These are phyloP conservation scores for Yamadazyma philogaea DNA, from an alignment of 805 yeast genomes.

Conservation along the genomic window DNA sequence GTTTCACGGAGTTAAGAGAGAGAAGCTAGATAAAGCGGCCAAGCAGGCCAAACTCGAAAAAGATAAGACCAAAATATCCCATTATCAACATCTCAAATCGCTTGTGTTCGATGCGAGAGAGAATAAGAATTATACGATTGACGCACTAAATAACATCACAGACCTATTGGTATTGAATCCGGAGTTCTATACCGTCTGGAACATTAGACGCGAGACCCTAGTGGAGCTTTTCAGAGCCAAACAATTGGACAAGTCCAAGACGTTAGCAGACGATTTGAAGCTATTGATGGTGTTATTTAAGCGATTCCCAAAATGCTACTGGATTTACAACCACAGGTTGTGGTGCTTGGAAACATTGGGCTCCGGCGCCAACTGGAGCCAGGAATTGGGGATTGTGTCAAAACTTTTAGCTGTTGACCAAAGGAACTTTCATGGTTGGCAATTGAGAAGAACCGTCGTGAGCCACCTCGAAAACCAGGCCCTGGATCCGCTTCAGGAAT, in stretches of 20 bases:
- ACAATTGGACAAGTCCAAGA: constrained; percentile 6
- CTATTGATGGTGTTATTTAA: constrained; percentile 59
- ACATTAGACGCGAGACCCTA: constrained; percentile 75
- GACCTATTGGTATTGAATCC: constrained; percentile 66
- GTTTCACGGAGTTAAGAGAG: constrained; percentile 74
- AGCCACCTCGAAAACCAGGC: constrained; percentile 26
- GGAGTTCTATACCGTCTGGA: constrained; percentile 88
- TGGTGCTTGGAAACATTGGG: constrained; percentile 63
- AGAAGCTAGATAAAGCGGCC: constrained; percentile 54
- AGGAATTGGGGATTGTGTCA: constrained; percentile 67
- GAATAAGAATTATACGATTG: constrained; percentile 18
- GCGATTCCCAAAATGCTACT: constrained; percentile 81
- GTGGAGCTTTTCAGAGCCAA: constrained; percentile 22
- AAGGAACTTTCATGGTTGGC: constrained; percentile 95
- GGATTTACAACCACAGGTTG: constrained; percentile 93
- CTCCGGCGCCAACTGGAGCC: constrained; percentile 60
- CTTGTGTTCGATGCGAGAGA: constrained; percentile 36
- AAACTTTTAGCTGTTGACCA: constrained; percentile 68
- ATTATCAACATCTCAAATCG: constrained; percentile 48
- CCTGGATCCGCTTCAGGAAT: constrained; percentile 6
- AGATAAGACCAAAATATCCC: constrained; percentile 60
- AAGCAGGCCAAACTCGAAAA: constrained; percentile 45
- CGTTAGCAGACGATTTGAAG: constrained; percentile 54
- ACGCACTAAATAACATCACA: constrained; percentile 53
- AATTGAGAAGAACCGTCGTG: constrained; percentile 76